phyloP scores from a whole-genome alignment of 306 rosid genomes.

The Biancaea sappan region DNA sequence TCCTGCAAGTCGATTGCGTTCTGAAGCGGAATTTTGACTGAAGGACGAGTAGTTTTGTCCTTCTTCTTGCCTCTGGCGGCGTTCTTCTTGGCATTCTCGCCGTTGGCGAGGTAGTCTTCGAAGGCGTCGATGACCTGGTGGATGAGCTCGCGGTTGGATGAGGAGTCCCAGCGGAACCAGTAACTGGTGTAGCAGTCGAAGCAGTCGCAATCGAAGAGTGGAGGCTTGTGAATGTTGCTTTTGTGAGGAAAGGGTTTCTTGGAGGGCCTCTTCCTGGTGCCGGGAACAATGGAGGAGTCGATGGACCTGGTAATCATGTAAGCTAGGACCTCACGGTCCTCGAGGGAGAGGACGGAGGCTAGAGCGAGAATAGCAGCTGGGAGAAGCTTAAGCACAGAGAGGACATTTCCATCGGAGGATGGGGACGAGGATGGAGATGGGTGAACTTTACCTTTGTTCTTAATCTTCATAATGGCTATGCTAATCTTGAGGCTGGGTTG shows the following conservation, averaged over 20 bases:
- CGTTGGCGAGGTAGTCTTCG: conserved; percentile 54
- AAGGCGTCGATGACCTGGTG: conserved; percentile 69
- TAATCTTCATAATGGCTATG: conserved; percentile 49
- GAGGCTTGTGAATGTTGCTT: conserved; percentile 38
- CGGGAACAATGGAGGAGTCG: conserved; percentile 21
- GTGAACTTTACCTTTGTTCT: conserved; percentile 65
- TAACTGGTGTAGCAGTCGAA: conserved; percentile 65
- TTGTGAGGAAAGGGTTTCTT: conserved; percentile 19
- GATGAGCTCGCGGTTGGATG: conserved; percentile 64
- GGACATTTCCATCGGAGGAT: conserved; percentile 33
- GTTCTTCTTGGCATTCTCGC: conserved; percentile 47
- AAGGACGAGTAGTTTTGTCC: conserved; percentile 35
- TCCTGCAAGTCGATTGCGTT: neutral
- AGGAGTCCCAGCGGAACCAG: conserved; percentile 69
- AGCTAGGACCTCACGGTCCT: conserved; percentile 73
- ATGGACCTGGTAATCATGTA: conserved; percentile 55
- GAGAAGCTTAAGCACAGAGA: conserved; percentile 50
- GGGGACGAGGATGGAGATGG: conserved; percentile 45
- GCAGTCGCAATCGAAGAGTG: conserved; percentile 55
- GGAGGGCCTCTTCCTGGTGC: conserved; percentile 30
- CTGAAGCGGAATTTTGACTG: neutral
- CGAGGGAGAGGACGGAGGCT: conserved; percentile 44
- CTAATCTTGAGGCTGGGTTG: neutral
- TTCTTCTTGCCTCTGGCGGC: conserved; percentile 40
- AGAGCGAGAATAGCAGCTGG: conserved; percentile 63